These are phyloP conservation scores for Eleusine coracana DNA, from an alignment of 176 grass and related monocot species.

Conservation along the genomic window DNA sequence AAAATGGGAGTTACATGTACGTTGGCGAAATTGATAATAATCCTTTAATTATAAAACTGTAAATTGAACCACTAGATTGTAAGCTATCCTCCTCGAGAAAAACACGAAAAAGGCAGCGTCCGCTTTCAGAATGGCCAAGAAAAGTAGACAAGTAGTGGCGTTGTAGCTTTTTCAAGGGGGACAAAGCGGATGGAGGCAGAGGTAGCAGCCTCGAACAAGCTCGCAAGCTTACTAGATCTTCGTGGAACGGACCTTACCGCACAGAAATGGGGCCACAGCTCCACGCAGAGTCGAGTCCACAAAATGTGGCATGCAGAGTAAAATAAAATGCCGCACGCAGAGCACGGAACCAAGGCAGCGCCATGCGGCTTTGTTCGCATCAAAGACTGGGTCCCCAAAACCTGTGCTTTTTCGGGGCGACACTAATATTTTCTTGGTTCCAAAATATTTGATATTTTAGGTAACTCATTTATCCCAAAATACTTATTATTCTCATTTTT, in stretches of 20 bases:
- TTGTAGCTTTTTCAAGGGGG: background rate
- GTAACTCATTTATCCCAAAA: no score
- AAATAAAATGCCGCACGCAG: background rate
- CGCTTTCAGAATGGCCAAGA: background rate
- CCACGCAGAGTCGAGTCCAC: background rate
- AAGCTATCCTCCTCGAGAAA: background rate
- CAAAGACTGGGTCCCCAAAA: background rate
- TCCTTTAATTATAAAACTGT: no score
- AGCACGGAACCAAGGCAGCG: background rate
- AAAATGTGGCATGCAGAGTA: background rate
- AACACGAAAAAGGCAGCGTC: background rate
- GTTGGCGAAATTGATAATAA: no score
- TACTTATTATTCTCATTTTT: no score
- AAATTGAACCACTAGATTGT: no score
- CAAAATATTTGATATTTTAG: no score
- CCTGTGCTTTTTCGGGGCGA: no score
- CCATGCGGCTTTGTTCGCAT: background rate
- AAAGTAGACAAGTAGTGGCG: no score
- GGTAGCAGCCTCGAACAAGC: background rate
- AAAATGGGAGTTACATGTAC: no score
- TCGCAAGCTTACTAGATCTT: background rate
- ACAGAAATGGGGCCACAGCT: background rate
- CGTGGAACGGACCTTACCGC: background rate
- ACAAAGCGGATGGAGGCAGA: slow-evolving; percentile 16
- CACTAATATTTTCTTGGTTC: no score